phyloP scores from a whole-genome alignment of 2,329 filamentous ascomycete genomes.

The Exophiala mesophila region DNA sequence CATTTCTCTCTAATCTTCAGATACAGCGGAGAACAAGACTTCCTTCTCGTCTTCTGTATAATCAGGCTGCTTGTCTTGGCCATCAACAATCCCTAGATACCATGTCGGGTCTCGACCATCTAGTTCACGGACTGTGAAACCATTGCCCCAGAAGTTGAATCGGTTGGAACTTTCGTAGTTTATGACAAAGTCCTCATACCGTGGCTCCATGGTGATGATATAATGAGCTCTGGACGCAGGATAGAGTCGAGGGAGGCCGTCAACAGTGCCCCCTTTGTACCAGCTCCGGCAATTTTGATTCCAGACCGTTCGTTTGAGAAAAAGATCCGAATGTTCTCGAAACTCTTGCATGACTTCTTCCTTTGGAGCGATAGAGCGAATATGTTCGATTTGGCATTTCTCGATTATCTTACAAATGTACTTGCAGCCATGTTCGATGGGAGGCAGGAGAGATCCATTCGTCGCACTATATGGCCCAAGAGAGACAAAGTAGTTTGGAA shows the following conservation, averaged over 20 bases:
- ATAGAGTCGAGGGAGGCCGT: conserved; percentile 33
- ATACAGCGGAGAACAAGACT: too few relatives aligned
- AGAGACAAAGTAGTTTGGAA: conserved; percentile 30
- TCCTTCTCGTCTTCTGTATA: background rate
- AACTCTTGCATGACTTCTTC: conserved; percentile 29
- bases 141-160: conserved; percentile 40
- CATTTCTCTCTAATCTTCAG: too few relatives aligned
- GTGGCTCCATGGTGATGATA: conserved; percentile 32
- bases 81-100: conserved; percentile 7
- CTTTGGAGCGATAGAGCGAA: conserved; percentile 28
- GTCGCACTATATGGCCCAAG: conserved; percentile 27
- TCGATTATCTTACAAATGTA: conserved; percentile 29
- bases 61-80: background rate
- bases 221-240: conserved; percentile 36
- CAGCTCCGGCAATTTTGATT: conserved; percentile 5
- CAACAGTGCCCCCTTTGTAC: conserved; percentile 6
- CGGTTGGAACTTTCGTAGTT: conserved; percentile 27
- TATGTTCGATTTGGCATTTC: conserved; percentile 31
- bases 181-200: conserved; percentile 9
- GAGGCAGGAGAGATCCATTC: conserved; percentile 26
- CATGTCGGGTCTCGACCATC: conserved; percentile 11
- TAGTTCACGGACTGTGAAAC: conserved; percentile 30
- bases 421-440: conserved; percentile 24
- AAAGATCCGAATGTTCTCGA: conserved; percentile 28
- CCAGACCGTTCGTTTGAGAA: conserved; percentile 29